Percentiles rank a stretch among this genome's conserved stretches.
Conservation (phyloP, 345 rosid species). For the Alliaria petiolata region DNA sequence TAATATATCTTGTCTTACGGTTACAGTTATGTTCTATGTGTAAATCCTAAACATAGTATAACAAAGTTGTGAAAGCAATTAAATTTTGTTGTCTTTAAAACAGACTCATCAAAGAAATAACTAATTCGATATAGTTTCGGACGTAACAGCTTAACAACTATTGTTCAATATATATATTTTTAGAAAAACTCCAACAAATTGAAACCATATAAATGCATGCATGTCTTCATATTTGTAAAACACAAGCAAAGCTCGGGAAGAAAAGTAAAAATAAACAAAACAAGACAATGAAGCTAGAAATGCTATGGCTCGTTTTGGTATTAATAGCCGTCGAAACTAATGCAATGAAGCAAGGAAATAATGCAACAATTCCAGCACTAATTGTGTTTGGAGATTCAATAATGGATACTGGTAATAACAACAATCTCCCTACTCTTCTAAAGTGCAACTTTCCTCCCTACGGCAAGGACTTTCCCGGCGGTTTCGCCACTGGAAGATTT, state of each 20-base stretch:
- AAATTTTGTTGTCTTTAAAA: background rate
- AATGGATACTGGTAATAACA: conserved; percentile 23
- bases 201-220: background rate
- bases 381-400: conserved; percentile 26
- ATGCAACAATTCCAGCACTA: conserved; percentile 2
- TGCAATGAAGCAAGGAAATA: background rate
- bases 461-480: background rate
- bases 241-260: background rate
- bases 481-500: conserved; percentile 3
- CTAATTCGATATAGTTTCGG: background rate
- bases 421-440: background rate
- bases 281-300: background rate
- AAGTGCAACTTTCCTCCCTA: conserved; percentile 18
- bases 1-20: background rate
- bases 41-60: conserved; percentile 6
- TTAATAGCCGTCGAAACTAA: background rate
- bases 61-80: background rate
- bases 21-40: background rate
- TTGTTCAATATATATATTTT: background rate
- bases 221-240: background rate
- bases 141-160: background rate
- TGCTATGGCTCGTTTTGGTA: background rate
- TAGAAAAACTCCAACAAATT: background rate
- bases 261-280: background rate
- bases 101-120: background rate